phyloP scores from a whole-genome alignment of 73 alveolate genomes.

The Urostyla sp. region DNA sequence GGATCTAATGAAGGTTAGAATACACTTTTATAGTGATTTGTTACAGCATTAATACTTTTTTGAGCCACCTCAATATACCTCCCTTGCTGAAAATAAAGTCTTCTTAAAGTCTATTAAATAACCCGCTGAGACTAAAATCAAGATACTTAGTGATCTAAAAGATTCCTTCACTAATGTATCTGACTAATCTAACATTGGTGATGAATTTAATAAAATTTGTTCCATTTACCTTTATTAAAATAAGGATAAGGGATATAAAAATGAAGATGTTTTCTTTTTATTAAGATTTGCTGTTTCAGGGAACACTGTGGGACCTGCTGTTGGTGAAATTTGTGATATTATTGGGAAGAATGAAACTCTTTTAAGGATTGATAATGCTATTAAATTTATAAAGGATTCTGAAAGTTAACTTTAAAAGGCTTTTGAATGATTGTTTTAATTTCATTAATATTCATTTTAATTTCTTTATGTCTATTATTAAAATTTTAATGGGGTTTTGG shows the following conservation, averaged over 20 bases:
- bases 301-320: conserved; percentile 67
- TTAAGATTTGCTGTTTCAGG: conserved; percentile 66
- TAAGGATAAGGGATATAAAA: conserved; percentile 16
- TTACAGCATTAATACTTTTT: conserved; percentile 61
- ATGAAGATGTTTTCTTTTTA: conserved; percentile 64
- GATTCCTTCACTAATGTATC: neutral
- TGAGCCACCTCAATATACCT: conserved; percentile 44
- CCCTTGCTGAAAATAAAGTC: conserved; percentile 35
- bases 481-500: too few species aligned
- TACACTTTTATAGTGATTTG: conserved; percentile 61
- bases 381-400: neutral
- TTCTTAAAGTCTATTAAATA: conserved; percentile 16
- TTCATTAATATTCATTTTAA: too few species aligned
- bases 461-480: too few species aligned
- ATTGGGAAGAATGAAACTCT: conserved; percentile 52
- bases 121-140: conserved; percentile 2
- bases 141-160: conserved; percentile 35
- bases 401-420: neutral
- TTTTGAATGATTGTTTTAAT: neutral
- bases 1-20: conserved; percentile 62
- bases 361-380: conserved; percentile 19
- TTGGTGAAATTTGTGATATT: conserved; percentile 61
- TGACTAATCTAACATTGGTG: conserved; percentile 22
- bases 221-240: conserved; percentile 62
- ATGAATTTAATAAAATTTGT: conserved; percentile 37